Conservation (phyloP, 2,329 filamentous ascomycete species). For the Beauveria australis region DNA sequence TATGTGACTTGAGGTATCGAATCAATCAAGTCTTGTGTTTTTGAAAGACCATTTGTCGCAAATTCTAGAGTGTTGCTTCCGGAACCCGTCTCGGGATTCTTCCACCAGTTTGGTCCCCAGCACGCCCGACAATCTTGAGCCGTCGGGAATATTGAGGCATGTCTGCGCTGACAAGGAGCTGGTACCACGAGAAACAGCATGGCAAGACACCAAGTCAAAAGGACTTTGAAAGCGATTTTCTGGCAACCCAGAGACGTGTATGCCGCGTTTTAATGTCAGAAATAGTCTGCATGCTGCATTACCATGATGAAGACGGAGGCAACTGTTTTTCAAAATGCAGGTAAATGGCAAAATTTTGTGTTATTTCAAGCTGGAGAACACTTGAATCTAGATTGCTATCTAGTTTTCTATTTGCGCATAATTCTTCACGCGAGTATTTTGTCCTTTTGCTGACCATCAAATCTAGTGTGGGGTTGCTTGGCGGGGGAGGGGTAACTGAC, state of each 20-base stretch:
- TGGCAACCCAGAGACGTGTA: too few relatives aligned
- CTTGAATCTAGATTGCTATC: neutral
- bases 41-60: too few relatives aligned
- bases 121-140: neutral
- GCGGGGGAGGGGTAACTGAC: neutral
- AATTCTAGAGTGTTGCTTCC: too few relatives aligned
- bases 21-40: too few relatives aligned
- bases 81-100: too few relatives aligned
- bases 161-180: neutral
- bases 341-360: neutral
- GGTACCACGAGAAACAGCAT: neutral
- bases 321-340: neutral
- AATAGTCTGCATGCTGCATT: too few relatives aligned
- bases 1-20: too few relatives aligned
- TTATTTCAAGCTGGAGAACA: too few relatives aligned
- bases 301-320: too few relatives aligned
- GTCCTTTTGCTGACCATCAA: neutral
- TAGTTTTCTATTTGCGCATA: neutral
- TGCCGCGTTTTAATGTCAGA: too few relatives aligned
- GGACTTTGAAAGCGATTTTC: too few relatives aligned
- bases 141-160: neutral
- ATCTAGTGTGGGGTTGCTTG: constrained; percentile 2
- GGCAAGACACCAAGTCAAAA: too few relatives aligned
- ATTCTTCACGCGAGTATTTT: neutral
- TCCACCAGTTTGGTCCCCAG: neutral